These are phyloP conservation scores for Polyporus tsugae DNA, from an alignment of 1,284 basidiomycete genomes.

Conservation along the genomic window DNA sequence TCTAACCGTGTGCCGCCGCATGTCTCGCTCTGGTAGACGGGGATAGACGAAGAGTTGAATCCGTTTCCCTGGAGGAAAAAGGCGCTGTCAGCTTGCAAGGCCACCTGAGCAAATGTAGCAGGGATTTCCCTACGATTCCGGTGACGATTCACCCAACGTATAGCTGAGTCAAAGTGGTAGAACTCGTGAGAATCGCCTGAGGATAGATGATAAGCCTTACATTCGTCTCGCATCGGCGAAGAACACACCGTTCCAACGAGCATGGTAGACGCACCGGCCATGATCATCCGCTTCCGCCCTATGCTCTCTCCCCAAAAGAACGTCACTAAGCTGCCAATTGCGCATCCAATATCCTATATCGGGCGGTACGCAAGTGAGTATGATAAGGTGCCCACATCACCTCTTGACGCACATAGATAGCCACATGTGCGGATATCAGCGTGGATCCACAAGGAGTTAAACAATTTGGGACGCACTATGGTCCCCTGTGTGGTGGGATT, in stretches of 20 bases:
- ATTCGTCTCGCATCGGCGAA: too few relatives aligned
- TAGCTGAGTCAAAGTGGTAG: conserved; percentile 50
- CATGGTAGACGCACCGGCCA: conserved; percentile 49
- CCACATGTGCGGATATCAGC: conserved; percentile 10
- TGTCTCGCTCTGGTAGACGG: conserved; percentile 37
- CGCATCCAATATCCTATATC: conserved; percentile 51
- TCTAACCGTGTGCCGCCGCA: conserved; percentile 32
- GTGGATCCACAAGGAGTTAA: too few relatives aligned
- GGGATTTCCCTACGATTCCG: conserved; percentile 46
- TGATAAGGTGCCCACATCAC: neutral
- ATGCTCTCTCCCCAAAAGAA: conserved; percentile 52
- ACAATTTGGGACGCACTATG: conserved; percentile 42
- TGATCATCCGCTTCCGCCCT: conserved; percentile 52
- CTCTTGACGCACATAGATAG: conserved; percentile 34
- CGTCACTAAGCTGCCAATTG: conserved; percentile 40
- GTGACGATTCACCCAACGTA: conserved; percentile 61
- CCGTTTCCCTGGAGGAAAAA: conserved; percentile 27
- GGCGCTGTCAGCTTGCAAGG: neutral
- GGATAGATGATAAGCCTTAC: conserved; percentile 36
- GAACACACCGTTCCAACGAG: conserved; percentile 49
- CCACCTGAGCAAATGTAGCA: neutral
- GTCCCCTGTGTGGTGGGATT: conserved; percentile 51
- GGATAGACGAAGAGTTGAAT: conserved; percentile 34
- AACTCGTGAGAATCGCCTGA: conserved; percentile 38
- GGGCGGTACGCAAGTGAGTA: neutral